Base-by-base conservation (phyloP, 2,329 filamentous ascomycete species). In the Cladosporium sp. region DNA sequence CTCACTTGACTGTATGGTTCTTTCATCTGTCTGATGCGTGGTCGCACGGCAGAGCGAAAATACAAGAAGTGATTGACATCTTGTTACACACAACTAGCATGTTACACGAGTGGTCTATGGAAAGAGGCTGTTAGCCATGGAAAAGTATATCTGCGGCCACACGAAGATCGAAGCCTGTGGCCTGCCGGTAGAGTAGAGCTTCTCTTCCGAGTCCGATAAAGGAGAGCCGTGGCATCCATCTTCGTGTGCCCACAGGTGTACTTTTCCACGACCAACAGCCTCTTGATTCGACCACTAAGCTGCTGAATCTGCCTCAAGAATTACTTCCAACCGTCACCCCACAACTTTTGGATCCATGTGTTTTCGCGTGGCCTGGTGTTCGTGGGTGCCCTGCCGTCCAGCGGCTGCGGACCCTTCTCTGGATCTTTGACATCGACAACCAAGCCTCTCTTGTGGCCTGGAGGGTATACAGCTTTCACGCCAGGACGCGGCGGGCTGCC, bases 321-420 rank as follows among this genome's bases (percentile, higher is more conserved):
- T 26, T 26, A 70, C 66, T 72, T 74, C 70, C 70, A 73, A 44
- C 70, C 69, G 68, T 73, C 71, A 21, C 72, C 69, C 70, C 68
- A 69, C 53, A 73, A 33, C 62, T 62, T 67, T 50, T 68, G 57
- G 18, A 66, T 66, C 71, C 67, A 71, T 40, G 65, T 67, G 14
- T 37, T 67, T 65, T 67, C 64, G 56, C 66, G 69, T 44, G 44
- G 46, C 52, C 35, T 64, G n/a, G 40, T 67, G 31, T 37, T 67
- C 49, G n/a, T 63, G 40, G 55, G 18, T 31, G 35, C 65, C 14
- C 21, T 68, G 53, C 67, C 68, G 49, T 53, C 52, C 56, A 66
- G 59, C 46, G 57, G 40, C 49, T 57, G 65, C 10, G 72, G 72
- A 72, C 74, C 77, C 31, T 75, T 72, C 53, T 74, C 72, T 23